Conservation (phyloP, 2,329 filamentous ascomycete genomes). For the Phaeoacremonium minimum region DNA sequence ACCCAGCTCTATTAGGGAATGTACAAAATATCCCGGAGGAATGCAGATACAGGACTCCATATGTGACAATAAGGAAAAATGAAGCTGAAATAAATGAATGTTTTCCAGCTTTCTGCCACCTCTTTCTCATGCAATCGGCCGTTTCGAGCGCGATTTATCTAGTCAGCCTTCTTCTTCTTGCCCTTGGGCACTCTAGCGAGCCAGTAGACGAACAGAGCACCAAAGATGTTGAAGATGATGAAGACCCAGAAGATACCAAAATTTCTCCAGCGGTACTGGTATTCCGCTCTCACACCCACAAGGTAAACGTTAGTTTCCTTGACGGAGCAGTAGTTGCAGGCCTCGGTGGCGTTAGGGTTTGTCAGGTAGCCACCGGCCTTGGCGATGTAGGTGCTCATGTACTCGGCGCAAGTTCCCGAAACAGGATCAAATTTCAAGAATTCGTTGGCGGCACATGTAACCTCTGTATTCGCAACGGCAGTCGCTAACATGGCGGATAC, state of each 20-base stretch:
- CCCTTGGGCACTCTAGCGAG: conserved; percentile 30
- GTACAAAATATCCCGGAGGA: no score
- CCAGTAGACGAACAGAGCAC: conserved; percentile 43
- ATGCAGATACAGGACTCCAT: no score
- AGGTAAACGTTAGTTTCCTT: conserved; percentile 27
- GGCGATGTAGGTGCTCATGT: conserved; percentile 43
- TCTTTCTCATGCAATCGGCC: no score
- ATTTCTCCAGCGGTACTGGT: conserved; percentile 46
- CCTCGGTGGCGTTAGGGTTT: conserved; percentile 28
- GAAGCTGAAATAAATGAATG: no score
- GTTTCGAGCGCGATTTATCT: no score
- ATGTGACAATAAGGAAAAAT: no score
- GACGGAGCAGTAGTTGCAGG: conserved; percentile 15
- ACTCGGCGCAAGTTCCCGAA: conserved; percentile 49
- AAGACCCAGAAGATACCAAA: conserved; percentile 47
- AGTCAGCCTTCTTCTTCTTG: conserved; percentile 13
- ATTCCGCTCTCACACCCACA: conserved; percentile 31
- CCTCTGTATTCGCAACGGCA: conserved; percentile 55
- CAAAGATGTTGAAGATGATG: conserved; percentile 42
- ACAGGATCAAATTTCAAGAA: conserved; percentile 57
- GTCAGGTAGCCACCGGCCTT: conserved; percentile 41
- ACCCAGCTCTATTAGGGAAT: no score
- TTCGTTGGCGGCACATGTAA: conserved; percentile 63
- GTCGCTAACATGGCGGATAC: conserved; percentile 62
- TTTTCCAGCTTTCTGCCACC: no score